Percentiles rank a stretch among this genome's conserved stretches.
These are phyloP conservation scores for Primulina tabacum DNA, from an alignment of 257 asterid genomes.

Conservation along the genomic window DNA sequence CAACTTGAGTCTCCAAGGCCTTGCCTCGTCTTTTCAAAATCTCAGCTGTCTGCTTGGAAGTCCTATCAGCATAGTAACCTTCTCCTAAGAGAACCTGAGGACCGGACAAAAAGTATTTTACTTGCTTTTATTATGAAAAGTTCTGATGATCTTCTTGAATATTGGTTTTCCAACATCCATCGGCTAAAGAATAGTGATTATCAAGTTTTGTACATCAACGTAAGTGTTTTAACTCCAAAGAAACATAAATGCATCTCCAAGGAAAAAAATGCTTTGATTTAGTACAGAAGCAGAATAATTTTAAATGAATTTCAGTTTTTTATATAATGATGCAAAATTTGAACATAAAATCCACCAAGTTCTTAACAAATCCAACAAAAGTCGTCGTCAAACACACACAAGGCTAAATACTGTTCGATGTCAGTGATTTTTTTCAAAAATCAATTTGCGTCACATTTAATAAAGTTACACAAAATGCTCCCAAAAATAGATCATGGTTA, in stretches of 20 bases:
- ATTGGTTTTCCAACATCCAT: neutral
- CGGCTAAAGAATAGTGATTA: slow-evolving; percentile 6
- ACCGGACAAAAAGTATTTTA: slow-evolving; percentile 7
- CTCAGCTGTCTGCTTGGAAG: slow-evolving; percentile 82
- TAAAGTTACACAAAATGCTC: too few relatives aligned
- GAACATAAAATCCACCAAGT: neutral
- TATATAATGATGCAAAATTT: neutral
- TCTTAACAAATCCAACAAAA: neutral
- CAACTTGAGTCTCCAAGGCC: slow-evolving; percentile 62
- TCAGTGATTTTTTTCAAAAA: too few relatives aligned
- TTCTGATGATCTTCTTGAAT: neutral
- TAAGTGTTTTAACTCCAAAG: neutral
- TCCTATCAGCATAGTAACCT: slow-evolving; percentile 77
- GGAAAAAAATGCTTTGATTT: neutral
- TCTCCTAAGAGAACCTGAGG: slow-evolving; percentile 85
- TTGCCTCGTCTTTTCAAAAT: slow-evolving; percentile 77
- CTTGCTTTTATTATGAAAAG: neutral
- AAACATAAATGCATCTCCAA: slow-evolving; percentile 4
- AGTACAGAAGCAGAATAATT: neutral
- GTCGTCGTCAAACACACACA: neutral
- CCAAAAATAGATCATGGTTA: too few relatives aligned
- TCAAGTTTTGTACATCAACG: neutral
- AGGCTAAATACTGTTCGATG: neutral
- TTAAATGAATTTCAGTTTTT: neutral
- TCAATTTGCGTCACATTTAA: too few relatives aligned